These are phyloP conservation scores for Chrysoporthe cubensis DNA, from an alignment of 2,329 filamentous ascomycete genomes.

Conservation along the genomic window DNA sequence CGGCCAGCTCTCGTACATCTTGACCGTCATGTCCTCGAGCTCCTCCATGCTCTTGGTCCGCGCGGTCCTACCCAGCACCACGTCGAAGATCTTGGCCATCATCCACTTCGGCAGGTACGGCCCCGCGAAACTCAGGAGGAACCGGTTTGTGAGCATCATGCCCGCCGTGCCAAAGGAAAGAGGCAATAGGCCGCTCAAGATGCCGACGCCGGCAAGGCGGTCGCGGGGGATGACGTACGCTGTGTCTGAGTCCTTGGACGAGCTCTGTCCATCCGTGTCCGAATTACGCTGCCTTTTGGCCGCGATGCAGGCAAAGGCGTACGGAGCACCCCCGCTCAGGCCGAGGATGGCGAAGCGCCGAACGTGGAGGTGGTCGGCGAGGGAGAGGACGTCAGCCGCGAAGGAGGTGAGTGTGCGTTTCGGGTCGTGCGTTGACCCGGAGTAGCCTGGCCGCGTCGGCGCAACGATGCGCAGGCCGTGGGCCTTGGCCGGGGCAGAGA, in stretches of 20 bases:
- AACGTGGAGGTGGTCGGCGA: conserved; percentile 30
- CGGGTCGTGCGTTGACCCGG: conserved; percentile 27
- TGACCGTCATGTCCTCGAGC: not conserved
- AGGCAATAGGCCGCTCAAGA: conserved; percentile 32
- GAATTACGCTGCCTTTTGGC: not conserved
- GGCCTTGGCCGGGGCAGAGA: conserved; percentile 28
- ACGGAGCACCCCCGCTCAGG: conserved; percentile 36
- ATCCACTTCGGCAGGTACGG: conserved; percentile 22
- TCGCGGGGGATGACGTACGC: conserved; percentile 26
- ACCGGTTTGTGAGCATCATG: conserved; percentile 30
- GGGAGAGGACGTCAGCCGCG: conserved; percentile 33
- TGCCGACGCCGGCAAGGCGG: conserved; percentile 29
- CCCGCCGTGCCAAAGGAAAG: conserved; percentile 29
- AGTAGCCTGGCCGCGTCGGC: conserved; percentile 40
- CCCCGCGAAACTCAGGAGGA: conserved; percentile 31
- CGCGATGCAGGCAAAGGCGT: conserved; percentile 33
- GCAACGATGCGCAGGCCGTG: conserved; percentile 35
- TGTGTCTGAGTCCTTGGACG: not conserved
- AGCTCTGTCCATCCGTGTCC: not conserved
- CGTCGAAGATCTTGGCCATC: conserved; percentile 9
- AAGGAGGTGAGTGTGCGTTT: conserved; percentile 31
- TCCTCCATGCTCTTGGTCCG: not conserved
- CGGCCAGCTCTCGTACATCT: not conserved
- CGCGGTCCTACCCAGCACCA: not conserved
- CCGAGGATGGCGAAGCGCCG: conserved; percentile 34